Base-by-base conservation (phyloP, 495 filamentous ascomycete species). In the Staphylotrichum tortipilum region DNA sequence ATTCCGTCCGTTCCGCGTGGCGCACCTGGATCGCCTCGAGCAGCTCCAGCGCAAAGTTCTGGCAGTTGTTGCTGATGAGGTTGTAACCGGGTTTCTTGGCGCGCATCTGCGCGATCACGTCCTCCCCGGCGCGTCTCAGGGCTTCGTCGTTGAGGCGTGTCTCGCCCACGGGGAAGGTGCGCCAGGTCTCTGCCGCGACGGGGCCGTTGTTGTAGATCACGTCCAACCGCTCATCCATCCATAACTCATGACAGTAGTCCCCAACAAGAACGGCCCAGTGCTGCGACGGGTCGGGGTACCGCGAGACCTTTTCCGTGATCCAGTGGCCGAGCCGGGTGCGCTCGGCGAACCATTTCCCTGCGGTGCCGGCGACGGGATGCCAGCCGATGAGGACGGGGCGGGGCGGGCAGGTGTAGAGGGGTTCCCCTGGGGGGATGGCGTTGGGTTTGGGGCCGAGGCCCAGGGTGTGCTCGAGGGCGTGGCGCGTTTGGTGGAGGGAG, bases 261-360 rank as follows among this genome's bases (percentile, higher is more conserved):
- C 67, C 72, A 14, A 75, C 70, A 0, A 75, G 51, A 10, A 75
- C 67, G 18, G 69, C 72, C 72, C 72, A 75, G 52, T 75, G 72
- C 54, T 75, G 70, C n/a, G 70, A 69, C 35, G 72, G 72, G 54
- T 75, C 72, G 3, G 72, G 72, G 44, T 67, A 72, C 42, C 58
- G 58, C 47, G 67, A 54, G 42, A 70, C 59, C 29, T 65, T 63
- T 46, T 67, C 61, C 4, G 67, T 65, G 42, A 75, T 72, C 53
- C 64, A 57, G 61, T 64, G 61, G 12, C 70, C 72, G 3, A 75
- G 51, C 19, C 58, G 59, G 3, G 70, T 67, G 55, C 69, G 58
- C 55, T 75, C 70, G 21, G 70, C 70, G 18, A 75, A 62, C 65
- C 68, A 72, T 43, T 65, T 64, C 18, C 68, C 70, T 1, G 58